Evolutionary conservation across 768 basidiomycete genomes (phyloP).

Genomic region (Russula lepida): DNA sequence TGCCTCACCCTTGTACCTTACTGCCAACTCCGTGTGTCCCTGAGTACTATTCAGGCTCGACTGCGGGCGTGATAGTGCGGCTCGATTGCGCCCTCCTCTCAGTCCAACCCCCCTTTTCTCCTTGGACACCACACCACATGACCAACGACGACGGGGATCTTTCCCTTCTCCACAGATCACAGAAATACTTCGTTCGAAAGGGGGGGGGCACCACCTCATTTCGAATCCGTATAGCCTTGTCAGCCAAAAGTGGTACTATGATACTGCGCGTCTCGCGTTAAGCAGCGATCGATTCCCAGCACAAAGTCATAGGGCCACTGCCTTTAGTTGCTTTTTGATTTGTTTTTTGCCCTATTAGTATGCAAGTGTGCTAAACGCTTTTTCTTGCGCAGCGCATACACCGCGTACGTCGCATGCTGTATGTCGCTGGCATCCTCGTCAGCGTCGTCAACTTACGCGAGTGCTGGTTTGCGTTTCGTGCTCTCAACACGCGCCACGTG

Average conservation of each 20-base stretch:
- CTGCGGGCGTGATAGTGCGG: conserved; percentile 59
- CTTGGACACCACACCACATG: not conserved
- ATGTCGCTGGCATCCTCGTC: conserved; percentile 63
- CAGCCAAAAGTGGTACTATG: conserved; percentile 57
- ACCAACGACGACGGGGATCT: not conserved
- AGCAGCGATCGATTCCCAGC: conserved; percentile 43
- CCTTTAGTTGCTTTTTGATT: not conserved
- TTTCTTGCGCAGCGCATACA: conserved; percentile 41
- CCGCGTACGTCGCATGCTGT: conserved; percentile 57
- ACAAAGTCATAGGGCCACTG: not conserved
- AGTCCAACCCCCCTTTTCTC: not conserved
- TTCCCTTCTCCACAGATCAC: conserved; percentile 41
- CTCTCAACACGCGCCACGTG: not conserved
- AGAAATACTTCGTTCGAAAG: conserved; percentile 70
- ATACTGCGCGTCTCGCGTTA: conserved; percentile 60
- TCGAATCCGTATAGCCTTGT: conserved; percentile 56
- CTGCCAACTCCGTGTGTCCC: conserved; percentile 78
- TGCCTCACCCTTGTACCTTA: conserved; percentile 71
- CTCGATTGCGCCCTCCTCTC: not conserved
- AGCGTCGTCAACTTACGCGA: conserved; percentile 78
- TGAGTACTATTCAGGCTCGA: conserved; percentile 63
- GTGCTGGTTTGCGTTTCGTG: conserved; percentile 44
- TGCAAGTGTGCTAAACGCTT: not conserved
- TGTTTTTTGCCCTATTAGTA: not conserved
- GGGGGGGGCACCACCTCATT: conserved; percentile 56